phyloP scores from a whole-genome alignment of 352 stramenopile genomes.

The Phytophthora melonis region DNA sequence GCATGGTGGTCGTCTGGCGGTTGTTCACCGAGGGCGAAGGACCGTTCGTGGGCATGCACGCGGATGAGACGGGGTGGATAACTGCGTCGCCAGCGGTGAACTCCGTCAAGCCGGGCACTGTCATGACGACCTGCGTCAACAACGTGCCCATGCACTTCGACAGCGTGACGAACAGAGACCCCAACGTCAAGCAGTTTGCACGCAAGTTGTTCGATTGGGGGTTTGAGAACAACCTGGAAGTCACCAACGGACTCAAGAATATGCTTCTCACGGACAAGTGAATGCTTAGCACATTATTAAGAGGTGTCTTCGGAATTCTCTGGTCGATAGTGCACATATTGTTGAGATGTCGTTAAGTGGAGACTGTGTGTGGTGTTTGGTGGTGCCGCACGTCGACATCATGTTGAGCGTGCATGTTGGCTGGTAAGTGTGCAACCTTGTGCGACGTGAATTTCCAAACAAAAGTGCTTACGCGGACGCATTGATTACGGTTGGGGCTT shows the following conservation, averaged over 20 bases:
- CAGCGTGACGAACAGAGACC: not conserved
- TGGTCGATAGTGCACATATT: too few species aligned
- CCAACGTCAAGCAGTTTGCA: not conserved
- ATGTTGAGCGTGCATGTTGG: too few species aligned
- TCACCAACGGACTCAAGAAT: slow-evolving; percentile 11
- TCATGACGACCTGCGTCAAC: not conserved
- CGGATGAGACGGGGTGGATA: not conserved
- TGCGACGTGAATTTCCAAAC: too few species aligned
- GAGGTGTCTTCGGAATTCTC: too few species aligned
- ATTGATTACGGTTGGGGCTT: too few species aligned
- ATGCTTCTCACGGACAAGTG: slow-evolving; percentile 2
- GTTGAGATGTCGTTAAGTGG: too few species aligned
- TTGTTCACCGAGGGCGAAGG: slow-evolving; percentile 2
- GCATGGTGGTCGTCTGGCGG: slow-evolving; percentile 1
- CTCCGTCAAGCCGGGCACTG: not conserved
- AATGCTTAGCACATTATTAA: too few species aligned
- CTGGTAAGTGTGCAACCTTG: too few species aligned
- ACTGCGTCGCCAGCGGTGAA: not conserved
- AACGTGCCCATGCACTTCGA: not conserved
- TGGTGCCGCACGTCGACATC: too few species aligned
- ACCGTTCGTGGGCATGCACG: not conserved
- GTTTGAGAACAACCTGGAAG: slow-evolving; percentile 9
- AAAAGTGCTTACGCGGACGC: too few species aligned
- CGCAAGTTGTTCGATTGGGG: not conserved
- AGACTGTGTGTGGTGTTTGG: too few species aligned